Evolutionary conservation across 768 basidiomycete genomes (phyloP), one percentile per base, ranked within the genome.

Genomic region (Trametes villosa): DNA sequence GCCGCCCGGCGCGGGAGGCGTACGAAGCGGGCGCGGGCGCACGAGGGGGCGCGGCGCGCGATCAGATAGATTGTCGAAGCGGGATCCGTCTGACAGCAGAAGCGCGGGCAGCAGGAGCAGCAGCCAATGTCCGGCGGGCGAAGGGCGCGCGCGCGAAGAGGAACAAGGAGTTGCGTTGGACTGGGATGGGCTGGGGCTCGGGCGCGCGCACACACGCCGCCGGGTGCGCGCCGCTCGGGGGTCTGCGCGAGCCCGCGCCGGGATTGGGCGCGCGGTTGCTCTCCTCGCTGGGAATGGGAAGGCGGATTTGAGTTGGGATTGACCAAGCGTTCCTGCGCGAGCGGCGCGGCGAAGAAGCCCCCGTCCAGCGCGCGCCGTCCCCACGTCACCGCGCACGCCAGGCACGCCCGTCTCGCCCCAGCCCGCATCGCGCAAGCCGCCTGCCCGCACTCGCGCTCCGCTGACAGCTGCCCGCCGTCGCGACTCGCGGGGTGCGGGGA

Each of bases 261-360:
- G 34, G 53, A 48, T 38, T 24, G 24, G 56, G 38, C 20, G 33
- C 44, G 22, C n/a, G 18, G 34, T 6, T 22, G 33, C 55, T 38
- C 20, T 17, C n/a, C n/a, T n/a, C n/a, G n/a, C n/a, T n/a, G n/a
- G n/a, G 38, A n/a, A 33, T 22, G 52, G 36, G 46, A 13, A 42
- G 38, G 47, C 49, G 34, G 27, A 24, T 57, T 62, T 46, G 55
- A 57, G 60, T 62, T 62, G 60, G 54, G 55, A 62, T 57, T 62
- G 54, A 62, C 60, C 41, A 57, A 62, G 50, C 9, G 49, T 56
- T 56, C 54, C 60, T 56, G 31, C 54, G 36, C 31, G 54, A 27
- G 34, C 55, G 53, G 45, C 55, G 53, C 36, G 59, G 59, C 51
- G 50, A 46, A 30, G 48, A 45, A 59, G 53, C 48, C 24, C 22